Conservation (phyloP, 2,329 filamentous ascomycete genomes). For the Colletotrichum falcatum region DNA sequence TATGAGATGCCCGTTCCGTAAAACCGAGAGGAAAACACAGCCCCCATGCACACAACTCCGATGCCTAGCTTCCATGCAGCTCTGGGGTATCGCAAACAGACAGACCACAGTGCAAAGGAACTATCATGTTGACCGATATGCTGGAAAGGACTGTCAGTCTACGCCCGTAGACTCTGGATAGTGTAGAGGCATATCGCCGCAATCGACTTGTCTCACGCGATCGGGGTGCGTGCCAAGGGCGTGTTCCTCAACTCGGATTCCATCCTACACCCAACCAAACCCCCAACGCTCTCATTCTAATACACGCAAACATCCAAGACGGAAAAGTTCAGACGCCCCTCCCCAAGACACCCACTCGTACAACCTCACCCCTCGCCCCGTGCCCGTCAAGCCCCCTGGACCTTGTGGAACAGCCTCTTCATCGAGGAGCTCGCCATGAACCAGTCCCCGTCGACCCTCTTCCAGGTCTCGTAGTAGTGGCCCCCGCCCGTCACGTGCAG, state of each 20-base stretch:
- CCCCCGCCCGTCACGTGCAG: constrained; percentile 22
- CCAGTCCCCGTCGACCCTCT: constrained; percentile 33
- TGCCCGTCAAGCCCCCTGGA: background rate
- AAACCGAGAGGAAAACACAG: background rate
- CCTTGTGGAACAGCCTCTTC: constrained; percentile 36
- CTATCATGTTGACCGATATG: background rate
- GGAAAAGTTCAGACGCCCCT: background rate
- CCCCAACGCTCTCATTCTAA: background rate
- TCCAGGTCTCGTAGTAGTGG: constrained; percentile 40
- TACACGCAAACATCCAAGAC: constrained; percentile 11
- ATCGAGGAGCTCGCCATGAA: constrained; percentile 30
- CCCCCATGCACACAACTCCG: too few relatives aligned
- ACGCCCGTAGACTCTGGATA: too few relatives aligned
- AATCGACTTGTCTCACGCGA: background rate
- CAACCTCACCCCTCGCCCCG: background rate
- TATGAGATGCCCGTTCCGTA: background rate
- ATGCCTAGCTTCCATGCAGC: too few relatives aligned
- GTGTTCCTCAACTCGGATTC: background rate
- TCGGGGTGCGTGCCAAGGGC: background rate
- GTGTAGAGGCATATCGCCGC: background rate
- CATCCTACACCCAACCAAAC: background rate
- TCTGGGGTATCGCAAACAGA: background rate
- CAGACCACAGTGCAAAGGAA: background rate
- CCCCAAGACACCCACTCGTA: background rate
- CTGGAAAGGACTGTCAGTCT: background rate